Evolutionary conservation across 768 basidiomycete genomes (phyloP), one percentile per base, ranked within the genome.

Genomic region (Podaxis mareebaensis): DNA sequence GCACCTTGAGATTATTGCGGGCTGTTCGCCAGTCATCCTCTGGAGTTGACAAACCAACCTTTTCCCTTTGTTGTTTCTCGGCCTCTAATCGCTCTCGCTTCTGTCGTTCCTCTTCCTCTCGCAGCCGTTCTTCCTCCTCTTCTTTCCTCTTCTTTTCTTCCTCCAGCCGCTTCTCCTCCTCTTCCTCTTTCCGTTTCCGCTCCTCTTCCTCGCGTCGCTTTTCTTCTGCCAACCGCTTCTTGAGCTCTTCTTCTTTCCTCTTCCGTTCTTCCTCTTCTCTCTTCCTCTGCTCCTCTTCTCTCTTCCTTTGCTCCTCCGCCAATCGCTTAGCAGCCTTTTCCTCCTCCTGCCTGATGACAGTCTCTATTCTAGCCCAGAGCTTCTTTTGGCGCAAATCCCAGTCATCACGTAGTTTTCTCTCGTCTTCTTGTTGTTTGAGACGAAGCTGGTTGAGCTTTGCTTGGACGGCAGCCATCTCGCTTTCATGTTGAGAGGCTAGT

Each of bases 1-100:
- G 58, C 73, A 88, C 91, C 77, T 78, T 77, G 36, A 92, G 76
- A 40, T 75, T 77, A 28, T 75, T 72, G 20, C 89, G 81, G 8
- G 85, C 87, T 33, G 78, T 72, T 48, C 72, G 67, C 91, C 91
- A 93, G 67, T 93, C 90, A 20, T 87, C 85, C 42, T 80, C 78
- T 11, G 86, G 78, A 0, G 82, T 81, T 1, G 79, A 78, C 71
- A 90, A 73, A 11, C 85, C 88, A 13, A 88, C 78, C 75, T 53
- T 42, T 22, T 65, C 48, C 46, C 49, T 69, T 71, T 69, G 28
- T 20, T 74, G 65, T 66, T 75, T 73, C 58, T 71, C 67, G 58
- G 74, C 73, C 66, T 71, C 74, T 64, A 73, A 39, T 36, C 61
- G 64, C 44, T 69, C 73, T 51, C 70, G 70, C 46, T 73, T 72